Percentiles rank a stretch among this genome's conserved stretches.
Evolutionary conservation across 257 asterid genomes (phyloP).

Genomic region (Ligustrum vulgare): DNA sequence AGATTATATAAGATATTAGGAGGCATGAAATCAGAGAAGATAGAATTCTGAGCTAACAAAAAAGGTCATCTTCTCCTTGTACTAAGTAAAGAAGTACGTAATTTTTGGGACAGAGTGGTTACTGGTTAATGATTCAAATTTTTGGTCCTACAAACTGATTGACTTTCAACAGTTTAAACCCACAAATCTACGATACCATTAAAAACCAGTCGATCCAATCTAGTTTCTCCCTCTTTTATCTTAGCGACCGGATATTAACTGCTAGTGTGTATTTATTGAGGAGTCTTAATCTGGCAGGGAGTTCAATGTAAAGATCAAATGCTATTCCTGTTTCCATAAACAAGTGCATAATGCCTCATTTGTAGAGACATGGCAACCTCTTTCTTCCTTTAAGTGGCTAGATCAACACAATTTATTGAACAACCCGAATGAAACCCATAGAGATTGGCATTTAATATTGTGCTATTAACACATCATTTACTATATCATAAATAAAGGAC

Average conservation of each 20-base stretch:
- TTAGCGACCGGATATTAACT: not conserved
- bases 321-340: not conserved
- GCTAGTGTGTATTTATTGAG: not conserved
- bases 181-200: not conserved
- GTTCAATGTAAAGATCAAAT: not conserved
- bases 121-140: not conserved
- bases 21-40: no score
- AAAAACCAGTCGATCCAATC: not conserved
- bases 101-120: not conserved
- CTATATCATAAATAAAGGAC: not conserved
- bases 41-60: not conserved
- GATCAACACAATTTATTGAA: not conserved
- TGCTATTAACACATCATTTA: not conserved
- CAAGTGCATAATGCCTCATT: not conserved
- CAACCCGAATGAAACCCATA: not conserved
- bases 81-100: not conserved
- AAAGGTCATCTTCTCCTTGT: not conserved
- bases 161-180: not conserved
- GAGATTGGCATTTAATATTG: not conserved
- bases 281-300: not conserved
- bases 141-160: not conserved
- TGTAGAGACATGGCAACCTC: not conserved
- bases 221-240: not conserved
- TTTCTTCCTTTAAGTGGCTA: conserved; percentile 6
- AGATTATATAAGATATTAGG: no score